Percentiles rank a stretch among this genome's conserved stretches.
Conservation (phyloP, 192 early-diverging fungal species). For the Dissophora ornata region DNA sequence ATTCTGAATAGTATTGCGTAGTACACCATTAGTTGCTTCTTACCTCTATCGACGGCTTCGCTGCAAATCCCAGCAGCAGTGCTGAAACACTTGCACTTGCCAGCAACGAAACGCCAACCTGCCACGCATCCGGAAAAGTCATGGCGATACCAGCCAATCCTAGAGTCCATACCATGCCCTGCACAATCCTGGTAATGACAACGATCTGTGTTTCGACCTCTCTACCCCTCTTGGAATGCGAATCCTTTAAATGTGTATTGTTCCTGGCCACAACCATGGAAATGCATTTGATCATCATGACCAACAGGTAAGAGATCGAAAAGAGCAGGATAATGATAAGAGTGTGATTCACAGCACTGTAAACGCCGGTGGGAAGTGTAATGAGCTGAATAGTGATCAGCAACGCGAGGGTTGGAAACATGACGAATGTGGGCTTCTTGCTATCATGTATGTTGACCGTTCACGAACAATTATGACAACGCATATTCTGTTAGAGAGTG, state of each 20-base stretch:
- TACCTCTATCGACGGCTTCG: conserved; percentile 56
- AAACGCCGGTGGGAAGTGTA: conserved; percentile 30
- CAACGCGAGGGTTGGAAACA: conserved; percentile 47
- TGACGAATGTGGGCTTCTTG: conserved; percentile 48
- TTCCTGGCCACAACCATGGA: conserved; percentile 33
- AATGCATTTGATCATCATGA: conserved; percentile 52
- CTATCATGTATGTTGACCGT: conserved; percentile 12
- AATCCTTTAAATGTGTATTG: conserved; percentile 31
- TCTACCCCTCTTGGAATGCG: conserved; percentile 25
- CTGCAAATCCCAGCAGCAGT: conserved; percentile 53
- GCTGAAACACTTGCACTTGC: conserved; percentile 58
- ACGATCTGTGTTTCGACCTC: conserved; percentile 55
- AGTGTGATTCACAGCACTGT: conserved; percentile 35
- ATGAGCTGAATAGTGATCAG: conserved; percentile 48
- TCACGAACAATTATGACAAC: not conserved
- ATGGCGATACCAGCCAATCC: conserved; percentile 46
- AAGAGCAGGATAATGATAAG: conserved; percentile 50
- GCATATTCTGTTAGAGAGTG: not conserved
- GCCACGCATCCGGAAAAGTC: conserved; percentile 57
- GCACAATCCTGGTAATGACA: conserved; percentile 52
- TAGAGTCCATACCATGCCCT: conserved; percentile 48
- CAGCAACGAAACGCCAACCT: conserved; percentile 50
- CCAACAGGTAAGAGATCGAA: conserved; percentile 30
- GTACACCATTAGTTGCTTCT: not conserved
- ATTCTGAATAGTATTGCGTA: not conserved